These are phyloP conservation scores for Penicillium sp. DNA, from an alignment of 2,329 filamentous ascomycete genomes.

Conservation along the genomic window DNA sequence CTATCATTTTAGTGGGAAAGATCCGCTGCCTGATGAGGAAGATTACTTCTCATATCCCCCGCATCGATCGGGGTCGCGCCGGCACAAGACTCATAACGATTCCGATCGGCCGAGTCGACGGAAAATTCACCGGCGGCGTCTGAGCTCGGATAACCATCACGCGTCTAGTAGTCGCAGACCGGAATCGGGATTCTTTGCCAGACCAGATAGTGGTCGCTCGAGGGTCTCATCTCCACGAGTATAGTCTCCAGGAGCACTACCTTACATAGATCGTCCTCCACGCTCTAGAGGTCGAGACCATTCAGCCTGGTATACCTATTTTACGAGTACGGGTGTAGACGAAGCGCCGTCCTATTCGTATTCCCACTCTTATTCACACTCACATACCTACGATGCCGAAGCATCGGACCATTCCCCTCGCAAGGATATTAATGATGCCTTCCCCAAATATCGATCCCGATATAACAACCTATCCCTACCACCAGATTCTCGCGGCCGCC, in stretches of 20 bases:
- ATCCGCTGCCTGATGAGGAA: slow-evolving; percentile 29
- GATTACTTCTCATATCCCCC: slow-evolving; percentile 20
- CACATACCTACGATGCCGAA: slow-evolving; percentile 20
- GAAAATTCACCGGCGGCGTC: slow-evolving; percentile 26
- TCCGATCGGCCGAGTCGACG: slow-evolving; percentile 22
- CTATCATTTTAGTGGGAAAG: slow-evolving; percentile 35
- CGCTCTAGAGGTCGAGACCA: slow-evolving; percentile 27
- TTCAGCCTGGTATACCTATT: slow-evolving; percentile 16
- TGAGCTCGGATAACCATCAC: slow-evolving; percentile 26
- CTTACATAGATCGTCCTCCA: slow-evolving; percentile 19
- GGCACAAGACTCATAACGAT: slow-evolving; percentile 17
- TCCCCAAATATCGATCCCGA: slow-evolving; percentile 16
- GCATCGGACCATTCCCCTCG: slow-evolving; percentile 29
- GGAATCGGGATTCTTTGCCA: slow-evolving; percentile 21
- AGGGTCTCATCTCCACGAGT: slow-evolving; percentile 28
- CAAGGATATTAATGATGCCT: slow-evolving; percentile 3
- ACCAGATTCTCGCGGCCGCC: slow-evolving; percentile 26
- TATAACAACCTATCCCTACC: slow-evolving; percentile 33
- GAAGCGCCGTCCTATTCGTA: slow-evolving; percentile 6
- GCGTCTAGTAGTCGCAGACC: slow-evolving; percentile 20
- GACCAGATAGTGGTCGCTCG: slow-evolving; percentile 18
- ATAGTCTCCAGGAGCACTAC: slow-evolving; percentile 26
- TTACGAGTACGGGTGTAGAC: slow-evolving; percentile 21
- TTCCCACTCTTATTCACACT: not conserved
- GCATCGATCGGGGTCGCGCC: slow-evolving; percentile 16